These are phyloP conservation scores for Leishmania tarentolae DNA, from an alignment of 208 protist genomes.

Conservation along the genomic window DNA sequence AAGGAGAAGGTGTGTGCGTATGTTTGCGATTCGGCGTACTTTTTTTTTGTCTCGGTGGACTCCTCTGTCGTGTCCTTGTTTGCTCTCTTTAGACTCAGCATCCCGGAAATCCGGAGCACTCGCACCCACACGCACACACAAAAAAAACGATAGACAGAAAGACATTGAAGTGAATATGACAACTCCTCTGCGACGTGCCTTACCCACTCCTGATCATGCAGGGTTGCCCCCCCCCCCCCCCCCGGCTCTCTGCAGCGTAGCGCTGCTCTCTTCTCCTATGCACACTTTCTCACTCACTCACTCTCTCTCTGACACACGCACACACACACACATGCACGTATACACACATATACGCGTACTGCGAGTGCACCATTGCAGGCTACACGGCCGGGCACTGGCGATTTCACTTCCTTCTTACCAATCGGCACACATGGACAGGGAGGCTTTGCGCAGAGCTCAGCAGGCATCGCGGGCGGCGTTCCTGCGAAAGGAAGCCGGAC, in stretches of 20 bases:
- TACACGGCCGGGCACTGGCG: background rate
- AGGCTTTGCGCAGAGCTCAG: constrained; percentile 55
- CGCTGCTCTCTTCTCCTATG: background rate
- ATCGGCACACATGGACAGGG: constrained; percentile 49
- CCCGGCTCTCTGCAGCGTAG: background rate
- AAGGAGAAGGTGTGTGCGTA: background rate
- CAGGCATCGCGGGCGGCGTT: constrained; percentile 77
- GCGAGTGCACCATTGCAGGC: background rate
- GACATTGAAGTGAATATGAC: no score
- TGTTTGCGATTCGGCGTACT: background rate
- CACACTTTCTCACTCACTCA: no score
- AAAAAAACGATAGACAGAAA: no score
- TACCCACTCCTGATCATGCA: background rate
- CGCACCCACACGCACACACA: no score
- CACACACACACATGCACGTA: constrained; percentile 8
- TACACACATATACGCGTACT: background rate
- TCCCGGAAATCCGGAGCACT: no score
- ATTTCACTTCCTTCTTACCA: constrained; percentile 8
- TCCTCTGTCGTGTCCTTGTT: background rate
- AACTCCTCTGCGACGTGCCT: background rate
- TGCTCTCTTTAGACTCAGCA: no score
- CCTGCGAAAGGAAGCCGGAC: constrained; percentile 58
- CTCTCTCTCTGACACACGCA: constrained; percentile 1
- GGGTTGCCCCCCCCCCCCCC: background rate
- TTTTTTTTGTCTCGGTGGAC: background rate